Base-by-base conservation (phyloP, 257 asterid genomes). In the Lycium ferocissimum region DNA sequence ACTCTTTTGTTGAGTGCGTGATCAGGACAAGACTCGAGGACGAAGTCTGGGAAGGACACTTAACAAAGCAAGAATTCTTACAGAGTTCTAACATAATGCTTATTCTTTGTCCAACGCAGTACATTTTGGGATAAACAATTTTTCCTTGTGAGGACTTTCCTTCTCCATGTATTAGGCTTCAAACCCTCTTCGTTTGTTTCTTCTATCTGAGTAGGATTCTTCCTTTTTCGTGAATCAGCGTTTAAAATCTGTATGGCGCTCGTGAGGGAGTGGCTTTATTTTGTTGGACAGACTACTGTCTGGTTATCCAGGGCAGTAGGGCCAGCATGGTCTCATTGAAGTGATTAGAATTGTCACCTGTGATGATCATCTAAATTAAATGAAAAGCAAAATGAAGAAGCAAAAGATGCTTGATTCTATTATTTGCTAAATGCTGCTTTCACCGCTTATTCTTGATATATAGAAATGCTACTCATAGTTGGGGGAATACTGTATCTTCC, bases 91-190 rank as follows among this genome's bases (percentile, higher is more conserved):
- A 47, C 43, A 47, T 33, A 61, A n/a, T 35, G 33, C 7, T 22
- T 22, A 47, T 51, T 26, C 81, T 51, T 51, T 76, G 45, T 76
- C 20, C 62, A 49, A 13, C 51, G 82, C 26, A 20, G 45, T 7
- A 26, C 47, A 51, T 51, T 22, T 76, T 51, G 63, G 51, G 45
- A 76, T 76, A 17, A 49, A 53, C 47, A 14, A 6, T 76, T 49
- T 13, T 37, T 51, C 63, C 18, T 2, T 51, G 13, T 6, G 22
- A 13, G 81, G 63, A 51, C 7, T 22, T 51, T 33, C 82, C 22
- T 76, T 76, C 63, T 76, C 63, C 62, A 13, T 22, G 82, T 49
- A 76, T 76, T 54, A 75, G 22, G 47, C 58, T 22, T 76, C 82
- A 51, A 51, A 76, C 82, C 81, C 13, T 51, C 20, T 49, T 76